Conservation (phyloP, 768 basidiomycete genomes). For the Psilocybe tampanensis region DNA sequence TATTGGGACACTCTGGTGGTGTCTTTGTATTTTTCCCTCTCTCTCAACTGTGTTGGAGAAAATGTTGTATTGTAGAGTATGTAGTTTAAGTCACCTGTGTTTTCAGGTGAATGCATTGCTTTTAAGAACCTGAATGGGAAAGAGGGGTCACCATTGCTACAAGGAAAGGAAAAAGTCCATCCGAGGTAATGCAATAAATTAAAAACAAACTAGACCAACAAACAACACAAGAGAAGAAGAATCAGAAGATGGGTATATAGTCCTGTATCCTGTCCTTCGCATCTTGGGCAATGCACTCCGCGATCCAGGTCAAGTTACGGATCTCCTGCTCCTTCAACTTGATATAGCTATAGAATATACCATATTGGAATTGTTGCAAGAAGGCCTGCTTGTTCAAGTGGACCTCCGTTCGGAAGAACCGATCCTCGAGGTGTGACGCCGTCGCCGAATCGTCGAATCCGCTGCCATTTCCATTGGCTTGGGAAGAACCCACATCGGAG, state of each 20-base stretch:
- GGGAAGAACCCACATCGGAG: slow-evolving; percentile 47
- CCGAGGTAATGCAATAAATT: slow-evolving; percentile 9
- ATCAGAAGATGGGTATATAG: slow-evolving; percentile 86
- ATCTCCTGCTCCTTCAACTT: slow-evolving; percentile 93
- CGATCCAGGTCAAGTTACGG: slow-evolving; percentile 89
- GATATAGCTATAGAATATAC: slow-evolving; percentile 90
- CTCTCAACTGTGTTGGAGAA: background rate
- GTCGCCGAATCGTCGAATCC: slow-evolving; percentile 47
- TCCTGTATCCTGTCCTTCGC: slow-evolving; percentile 95
- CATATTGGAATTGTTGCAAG: slow-evolving; percentile 95
- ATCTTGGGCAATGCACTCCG: slow-evolving; percentile 97
- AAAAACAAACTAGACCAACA: slow-evolving; percentile 1
- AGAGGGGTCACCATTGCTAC: background rate
- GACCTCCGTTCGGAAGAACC: slow-evolving; percentile 94
- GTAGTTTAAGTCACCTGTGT: background rate
- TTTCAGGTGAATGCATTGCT: background rate
- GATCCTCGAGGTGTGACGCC: slow-evolving; percentile 82
- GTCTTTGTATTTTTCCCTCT: slow-evolving; percentile 3
- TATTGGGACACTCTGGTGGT: slow-evolving; percentile 10
- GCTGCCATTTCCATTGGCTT: slow-evolving; percentile 32
- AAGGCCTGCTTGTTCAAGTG: slow-evolving; percentile 93
- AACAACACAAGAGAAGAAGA: background rate
- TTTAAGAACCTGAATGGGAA: background rate
- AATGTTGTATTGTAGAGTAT: background rate
- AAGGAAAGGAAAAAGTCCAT: background rate